Evolutionary conservation across 1,139 yeast species (phyloP).

Genomic region (Debaryomyces robertsiae): DNA sequence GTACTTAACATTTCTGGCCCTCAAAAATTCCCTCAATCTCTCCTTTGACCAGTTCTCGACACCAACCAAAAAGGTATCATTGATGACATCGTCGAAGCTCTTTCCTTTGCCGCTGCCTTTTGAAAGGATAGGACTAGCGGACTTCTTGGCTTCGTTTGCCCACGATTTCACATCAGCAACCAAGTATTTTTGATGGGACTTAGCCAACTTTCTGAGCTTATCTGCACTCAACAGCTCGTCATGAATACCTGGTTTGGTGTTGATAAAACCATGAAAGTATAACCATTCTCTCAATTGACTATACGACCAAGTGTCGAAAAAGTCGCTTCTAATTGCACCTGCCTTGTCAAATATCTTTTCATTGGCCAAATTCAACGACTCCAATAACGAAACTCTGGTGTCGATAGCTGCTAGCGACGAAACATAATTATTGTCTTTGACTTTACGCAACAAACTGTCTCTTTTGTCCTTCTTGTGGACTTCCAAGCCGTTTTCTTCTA

Average conservation of each 20-base stretch:
- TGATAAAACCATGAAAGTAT: constrained; percentile 27
- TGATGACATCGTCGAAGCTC: constrained; percentile 33
- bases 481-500: constrained; percentile 44
- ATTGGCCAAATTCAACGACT: constrained; percentile 37
- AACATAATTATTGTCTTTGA: constrained; percentile 43
- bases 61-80: constrained; percentile 49
- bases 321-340: constrained; percentile 44
- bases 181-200: constrained; percentile 31
- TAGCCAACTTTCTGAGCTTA: constrained; percentile 22
- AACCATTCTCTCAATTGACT: constrained; percentile 37
- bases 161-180: constrained; percentile 48
- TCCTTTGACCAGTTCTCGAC: constrained; percentile 51
- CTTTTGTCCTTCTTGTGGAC: constrained; percentile 40
- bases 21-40: constrained; percentile 52
- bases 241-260: constrained; percentile 26
- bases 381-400: constrained; percentile 39
- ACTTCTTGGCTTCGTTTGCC: constrained; percentile 28
- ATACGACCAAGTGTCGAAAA: constrained; percentile 44
- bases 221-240: constrained; percentile 21
- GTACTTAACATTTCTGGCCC: constrained; percentile 50
- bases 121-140: constrained; percentile 25
- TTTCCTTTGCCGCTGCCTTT: constrained; percentile 28
- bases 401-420: constrained; percentile 39
- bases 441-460: constrained; percentile 45
- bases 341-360: constrained; percentile 39